Evolutionary conservation across 257 asterid genomes (phyloP).

Genomic region (Eustoma russellianum): DNA sequence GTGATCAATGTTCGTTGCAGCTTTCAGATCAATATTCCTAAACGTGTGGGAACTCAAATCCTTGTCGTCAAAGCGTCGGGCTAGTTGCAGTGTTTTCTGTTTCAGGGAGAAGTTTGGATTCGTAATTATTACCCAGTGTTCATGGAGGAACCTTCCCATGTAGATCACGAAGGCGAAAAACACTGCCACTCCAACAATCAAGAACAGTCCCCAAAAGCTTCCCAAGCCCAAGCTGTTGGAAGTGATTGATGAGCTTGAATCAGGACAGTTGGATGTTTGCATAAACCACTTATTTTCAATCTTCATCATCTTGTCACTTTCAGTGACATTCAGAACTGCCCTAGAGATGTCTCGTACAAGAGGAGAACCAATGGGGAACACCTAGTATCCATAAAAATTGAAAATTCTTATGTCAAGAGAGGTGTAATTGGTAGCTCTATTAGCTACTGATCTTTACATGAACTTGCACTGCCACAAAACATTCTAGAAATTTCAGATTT

Average conservation of each 20-base stretch:
- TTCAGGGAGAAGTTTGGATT: constrained; percentile 11
- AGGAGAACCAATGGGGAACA: constrained; percentile 41
- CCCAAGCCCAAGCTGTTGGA: constrained; percentile 32
- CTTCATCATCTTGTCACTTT: constrained; percentile 23
- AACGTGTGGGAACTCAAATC: constrained; percentile 38
- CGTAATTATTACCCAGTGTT: constrained; percentile 17
- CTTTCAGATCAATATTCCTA: constrained; percentile 12
- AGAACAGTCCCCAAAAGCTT: constrained; percentile 52
- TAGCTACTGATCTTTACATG: no score
- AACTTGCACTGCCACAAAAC: no score
- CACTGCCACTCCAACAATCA: constrained; percentile 22
- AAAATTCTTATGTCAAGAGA: background rate
- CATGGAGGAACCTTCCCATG: constrained; percentile 18
- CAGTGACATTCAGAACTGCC: constrained; percentile 34
- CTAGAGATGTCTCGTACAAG: constrained; percentile 35
- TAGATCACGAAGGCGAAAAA: constrained; percentile 12
- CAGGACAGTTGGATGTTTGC: constrained; percentile 11
- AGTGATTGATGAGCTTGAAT: background rate
- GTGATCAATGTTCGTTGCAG: background rate
- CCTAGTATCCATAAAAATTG: constrained; percentile 12
- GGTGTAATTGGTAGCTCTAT: background rate
- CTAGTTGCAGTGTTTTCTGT: constrained; percentile 12
- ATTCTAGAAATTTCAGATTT: no score
- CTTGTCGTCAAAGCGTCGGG: constrained; percentile 17
- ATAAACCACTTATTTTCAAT: constrained; percentile 19